A percentile compares a stretch with the other conserved stretches of the same genome.
Conservation (phyloP, 2,329 filamentous ascomycete species). For the Coniochaeta pulveracea region DNA sequence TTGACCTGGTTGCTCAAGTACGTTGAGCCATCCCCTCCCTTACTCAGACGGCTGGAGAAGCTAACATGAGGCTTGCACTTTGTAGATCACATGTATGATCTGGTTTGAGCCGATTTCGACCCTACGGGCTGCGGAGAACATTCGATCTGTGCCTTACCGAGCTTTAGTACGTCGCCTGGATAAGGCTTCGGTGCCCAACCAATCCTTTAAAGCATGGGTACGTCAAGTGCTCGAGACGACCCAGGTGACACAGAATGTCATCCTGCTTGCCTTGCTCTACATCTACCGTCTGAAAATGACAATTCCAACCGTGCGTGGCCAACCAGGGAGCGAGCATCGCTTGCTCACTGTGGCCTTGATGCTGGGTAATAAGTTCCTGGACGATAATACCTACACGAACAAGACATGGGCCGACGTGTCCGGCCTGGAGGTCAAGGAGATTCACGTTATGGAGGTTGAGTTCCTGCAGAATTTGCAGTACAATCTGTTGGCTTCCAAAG, state of each 20-base stretch:
- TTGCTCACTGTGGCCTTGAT: conserved; percentile 90
- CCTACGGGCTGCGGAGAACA: conserved; percentile 61
- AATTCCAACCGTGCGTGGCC: conserved; percentile 81
- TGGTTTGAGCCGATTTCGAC: conserved; percentile 91
- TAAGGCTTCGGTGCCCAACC: conserved; percentile 62
- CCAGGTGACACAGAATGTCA: conserved; percentile 92
- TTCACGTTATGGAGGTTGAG: conserved; percentile 99
- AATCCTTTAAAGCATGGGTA: conserved; percentile 88
- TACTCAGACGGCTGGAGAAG: not conserved
- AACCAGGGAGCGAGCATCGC: conserved; percentile 85
- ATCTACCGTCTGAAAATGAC: conserved; percentile 86
- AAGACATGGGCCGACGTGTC: conserved; percentile 99
- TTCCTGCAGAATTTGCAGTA: conserved; percentile 98
- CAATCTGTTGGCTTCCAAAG: conserved; percentile 74
- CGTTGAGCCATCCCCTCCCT: conserved; percentile 12
- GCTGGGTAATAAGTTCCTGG: conserved; percentile 96
- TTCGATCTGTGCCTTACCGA: conserved; percentile 28
- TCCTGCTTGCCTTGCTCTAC: conserved; percentile 80
- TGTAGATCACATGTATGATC: conserved; percentile 85
- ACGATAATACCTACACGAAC: conserved; percentile 99
- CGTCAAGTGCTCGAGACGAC: conserved; percentile 83
- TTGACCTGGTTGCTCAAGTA: conserved; percentile 78
- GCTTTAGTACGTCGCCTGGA: conserved; percentile 42
- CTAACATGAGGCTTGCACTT: conserved; percentile 3
- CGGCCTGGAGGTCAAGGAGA: conserved; percentile 83